Percentiles rank a stretch among this genome's conserved stretches.
Evolutionary conservation across 768 basidiomycete species (phyloP).

Genomic region (Dictyophora rubrovolvata): DNA sequence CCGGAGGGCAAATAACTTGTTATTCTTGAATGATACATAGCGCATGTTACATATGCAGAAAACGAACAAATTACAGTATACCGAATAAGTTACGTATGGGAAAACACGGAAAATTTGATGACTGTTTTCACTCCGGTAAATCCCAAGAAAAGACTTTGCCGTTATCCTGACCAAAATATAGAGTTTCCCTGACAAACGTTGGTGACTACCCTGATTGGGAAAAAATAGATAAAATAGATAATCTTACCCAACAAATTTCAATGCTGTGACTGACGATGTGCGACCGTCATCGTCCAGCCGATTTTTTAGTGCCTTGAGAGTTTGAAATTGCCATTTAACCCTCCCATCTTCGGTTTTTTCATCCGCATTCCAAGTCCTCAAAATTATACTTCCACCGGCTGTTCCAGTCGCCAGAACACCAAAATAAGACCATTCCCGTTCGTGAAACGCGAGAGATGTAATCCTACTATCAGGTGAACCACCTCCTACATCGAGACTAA

Average conservation of each 20-base stretch:
- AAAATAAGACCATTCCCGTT: conserved; percentile 72
- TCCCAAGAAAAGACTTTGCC: conserved; percentile 51
- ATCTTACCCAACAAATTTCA: conserved; percentile 69
- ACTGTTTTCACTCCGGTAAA: conserved; percentile 35
- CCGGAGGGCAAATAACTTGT: no score
- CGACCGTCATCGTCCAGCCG: conserved; percentile 30
- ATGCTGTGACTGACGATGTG: conserved; percentile 55
- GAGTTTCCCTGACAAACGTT: conserved; percentile 33
- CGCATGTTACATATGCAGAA: no score
- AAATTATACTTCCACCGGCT: conserved; percentile 61
- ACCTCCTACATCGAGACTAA: conserved; percentile 51
- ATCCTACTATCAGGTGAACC: conserved; percentile 31
- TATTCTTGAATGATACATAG: no score
- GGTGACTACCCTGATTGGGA: neutral
- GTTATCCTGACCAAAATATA: conserved; percentile 57
- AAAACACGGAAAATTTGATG: no score
- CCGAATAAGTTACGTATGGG: no score
- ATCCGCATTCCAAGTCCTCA: conserved; percentile 81
- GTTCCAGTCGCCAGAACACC: conserved; percentile 77
- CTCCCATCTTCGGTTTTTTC: conserved; percentile 55
- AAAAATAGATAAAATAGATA: neutral
- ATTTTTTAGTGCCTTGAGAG: conserved; percentile 56
- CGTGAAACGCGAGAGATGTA: conserved; percentile 76
- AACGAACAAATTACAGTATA: no score
- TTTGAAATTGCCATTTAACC: conserved; percentile 67